These are phyloP conservation scores for Pyropia yezoensis DNA, from an alignment of 23 red algal species.

Conservation along the genomic window DNA sequence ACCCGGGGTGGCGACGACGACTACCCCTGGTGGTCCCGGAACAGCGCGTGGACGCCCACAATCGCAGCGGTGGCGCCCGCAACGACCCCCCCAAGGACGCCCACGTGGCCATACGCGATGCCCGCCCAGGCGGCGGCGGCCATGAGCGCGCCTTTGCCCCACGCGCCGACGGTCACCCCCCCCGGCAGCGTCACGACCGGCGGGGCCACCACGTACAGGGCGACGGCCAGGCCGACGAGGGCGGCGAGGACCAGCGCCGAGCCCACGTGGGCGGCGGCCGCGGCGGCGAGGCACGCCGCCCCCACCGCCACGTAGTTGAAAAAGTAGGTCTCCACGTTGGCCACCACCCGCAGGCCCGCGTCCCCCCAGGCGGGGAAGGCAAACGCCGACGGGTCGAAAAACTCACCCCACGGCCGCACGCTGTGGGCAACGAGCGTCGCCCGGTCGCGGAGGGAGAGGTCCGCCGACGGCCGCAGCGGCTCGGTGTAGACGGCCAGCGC, in stretches of 20 bases:
- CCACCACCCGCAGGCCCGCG: conserved; percentile 21
- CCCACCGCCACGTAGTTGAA: conserved; percentile 73
- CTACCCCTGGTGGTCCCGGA: conserved; percentile 20
- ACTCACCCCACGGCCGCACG: conserved; percentile 62
- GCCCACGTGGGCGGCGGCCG: conserved; percentile 26
- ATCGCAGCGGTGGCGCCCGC: conserved; percentile 16
- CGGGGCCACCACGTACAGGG: conserved; percentile 22
- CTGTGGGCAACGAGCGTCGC: conserved; percentile 28
- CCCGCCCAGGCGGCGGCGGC: conserved; percentile 18
- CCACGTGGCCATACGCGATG: conserved; percentile 31
- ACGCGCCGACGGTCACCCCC: conserved; percentile 9
- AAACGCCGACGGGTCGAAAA: conserved; percentile 42
- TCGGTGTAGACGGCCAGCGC: conserved; percentile 43
- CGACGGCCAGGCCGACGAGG: conserved; percentile 15
- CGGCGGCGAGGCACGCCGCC: conserved; percentile 15
- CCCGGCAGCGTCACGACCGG: conserved; percentile 42
- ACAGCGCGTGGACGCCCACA: conserved; percentile 43
- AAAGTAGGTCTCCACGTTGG: conserved; percentile 72
- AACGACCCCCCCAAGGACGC: conserved; percentile 25
- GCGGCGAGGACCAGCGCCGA: conserved; percentile 14
- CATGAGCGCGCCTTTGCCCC: conserved; percentile 24
- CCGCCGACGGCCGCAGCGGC: conserved; percentile 45
- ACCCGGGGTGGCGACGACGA: too few relatives aligned
- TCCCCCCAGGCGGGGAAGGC: conserved; percentile 39
- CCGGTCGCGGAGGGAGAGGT: conserved; percentile 51